Base-by-base conservation (phyloP, 768 basidiomycete species). In the Omphalotus guepiniiformis region DNA sequence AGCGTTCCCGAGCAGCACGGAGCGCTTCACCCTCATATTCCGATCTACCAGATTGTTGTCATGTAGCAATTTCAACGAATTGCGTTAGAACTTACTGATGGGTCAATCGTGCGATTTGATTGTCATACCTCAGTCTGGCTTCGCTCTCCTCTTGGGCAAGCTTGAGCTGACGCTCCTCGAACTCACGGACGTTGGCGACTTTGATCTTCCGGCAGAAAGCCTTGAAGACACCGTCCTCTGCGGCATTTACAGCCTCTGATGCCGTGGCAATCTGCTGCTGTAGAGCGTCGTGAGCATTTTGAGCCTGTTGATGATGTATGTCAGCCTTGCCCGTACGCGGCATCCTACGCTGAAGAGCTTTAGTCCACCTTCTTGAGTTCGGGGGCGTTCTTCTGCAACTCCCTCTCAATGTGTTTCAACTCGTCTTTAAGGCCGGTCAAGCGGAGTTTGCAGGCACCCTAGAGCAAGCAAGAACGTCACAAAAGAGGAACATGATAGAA, bases 131-230 rank as follows among this genome's bases (percentile, higher is more conserved):
- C 54, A 93, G 67, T 48, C 89, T 71, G 6, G 88, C 88, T 55
- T 88, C 89, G 58, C 80, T 88, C 63, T 93, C 92, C 56, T 89
- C 88, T 63, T 93, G 85, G 0, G 89, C 91, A 19, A 89, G 79
- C 63, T 85, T 88, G 25, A 97, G 71, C 58, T 95, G 92, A 18
- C 87, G 81, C 60, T 92, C 88, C 65, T 98, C 95, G 61, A 94
- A 99, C 55, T 94, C 91, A 22, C 94, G 81, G 53, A 99, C 92
- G 64, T 83, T 83, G 13, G 68, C 62, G 6, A 96, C 85, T 8
- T 81, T 77, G 54, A 97, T 93, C 55, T 80, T 77, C 29, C 66
- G 62, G 60, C 94, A 97, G 68, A 99, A 97, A 3, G 67, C 63
- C 1, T 64, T 69, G 59, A 94, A 98, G 11, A 94, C 68, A 2